phyloP scores from a whole-genome alignment of 2,329 filamentous ascomycete genomes.

The Leptoxyphium fumago region DNA sequence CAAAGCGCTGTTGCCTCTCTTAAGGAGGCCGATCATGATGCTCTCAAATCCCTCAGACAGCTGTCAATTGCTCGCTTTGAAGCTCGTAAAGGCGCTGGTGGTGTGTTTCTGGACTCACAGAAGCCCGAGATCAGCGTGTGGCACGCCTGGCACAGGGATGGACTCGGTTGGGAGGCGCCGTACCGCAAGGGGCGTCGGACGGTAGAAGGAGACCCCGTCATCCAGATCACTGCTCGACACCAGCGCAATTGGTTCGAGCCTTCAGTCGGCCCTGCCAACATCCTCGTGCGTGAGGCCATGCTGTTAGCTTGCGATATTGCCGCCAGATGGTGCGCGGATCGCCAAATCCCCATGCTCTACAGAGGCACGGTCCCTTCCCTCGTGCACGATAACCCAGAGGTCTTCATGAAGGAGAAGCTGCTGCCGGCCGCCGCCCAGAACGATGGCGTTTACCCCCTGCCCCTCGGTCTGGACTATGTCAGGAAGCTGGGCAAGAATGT shows the following conservation, averaged over 20 bases:
- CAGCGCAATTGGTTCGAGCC: constrained; percentile 21
- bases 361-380: constrained; percentile 22
- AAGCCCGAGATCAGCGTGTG: constrained; percentile 23
- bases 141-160: constrained; percentile 15
- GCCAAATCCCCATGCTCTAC: constrained; percentile 37
- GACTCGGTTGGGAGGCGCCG: constrained; percentile 27
- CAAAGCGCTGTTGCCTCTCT: constrained; percentile 8
- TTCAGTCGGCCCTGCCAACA: constrained; percentile 6
- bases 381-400: constrained; percentile 20
- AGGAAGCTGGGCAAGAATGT: constrained; percentile 26
- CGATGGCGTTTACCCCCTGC: constrained; percentile 19
- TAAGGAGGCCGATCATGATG: constrained; percentile 14
- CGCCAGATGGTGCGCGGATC: constrained; percentile 36
- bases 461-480: constrained; percentile 28
- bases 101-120: constrained; percentile 19
- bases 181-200: constrained; percentile 22
- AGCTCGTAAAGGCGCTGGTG: constrained; percentile 23
- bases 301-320: constrained; percentile 38
- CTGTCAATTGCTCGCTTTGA: constrained; percentile 20
- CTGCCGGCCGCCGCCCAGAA: constrained; percentile 22
- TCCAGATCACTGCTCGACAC: constrained; percentile 20
- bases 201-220: constrained; percentile 30
- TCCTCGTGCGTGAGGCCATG: constrained; percentile 37
- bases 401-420: constrained; percentile 21
- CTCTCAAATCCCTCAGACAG: constrained; percentile 22